Conservation (phyloP, 108 stramenopile genomes). For the Mediolabrus comicus region DNA sequence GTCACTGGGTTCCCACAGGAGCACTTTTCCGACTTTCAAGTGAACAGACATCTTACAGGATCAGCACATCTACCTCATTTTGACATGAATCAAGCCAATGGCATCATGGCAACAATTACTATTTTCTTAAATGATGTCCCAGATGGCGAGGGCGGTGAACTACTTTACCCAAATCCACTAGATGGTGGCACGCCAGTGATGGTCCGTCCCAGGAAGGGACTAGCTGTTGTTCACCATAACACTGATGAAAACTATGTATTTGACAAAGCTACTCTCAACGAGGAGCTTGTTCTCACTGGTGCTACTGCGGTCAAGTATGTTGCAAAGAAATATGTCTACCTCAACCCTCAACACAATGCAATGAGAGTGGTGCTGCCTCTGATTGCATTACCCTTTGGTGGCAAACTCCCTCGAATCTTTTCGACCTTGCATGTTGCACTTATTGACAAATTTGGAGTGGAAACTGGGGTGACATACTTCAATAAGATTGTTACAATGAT, state of each 20-base stretch:
- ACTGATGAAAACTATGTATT: conserved; percentile 67
- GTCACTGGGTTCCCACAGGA: conserved; percentile 83
- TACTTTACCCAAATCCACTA: conserved; percentile 58
- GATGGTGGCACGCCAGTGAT: conserved; percentile 60
- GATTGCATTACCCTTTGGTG: conserved; percentile 67
- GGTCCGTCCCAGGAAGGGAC: conserved; percentile 63
- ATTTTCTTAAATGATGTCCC: conserved; percentile 71
- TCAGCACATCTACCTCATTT: conserved; percentile 66
- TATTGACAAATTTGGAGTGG: conserved; percentile 73
- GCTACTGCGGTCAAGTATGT: conserved; percentile 55
- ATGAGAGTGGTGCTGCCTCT: conserved; percentile 72
- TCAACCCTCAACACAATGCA: conserved; percentile 53
- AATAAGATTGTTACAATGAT: conserved; percentile 70
- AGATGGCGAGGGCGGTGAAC: conserved; percentile 43
- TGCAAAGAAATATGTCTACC: conserved; percentile 82
- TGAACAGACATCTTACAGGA: conserved; percentile 64
- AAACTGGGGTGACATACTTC: conserved; percentile 66
- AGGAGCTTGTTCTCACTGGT: conserved; percentile 46
- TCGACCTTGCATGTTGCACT: conserved; percentile 49
- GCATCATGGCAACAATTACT: conserved; percentile 75
- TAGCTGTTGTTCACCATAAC: conserved; percentile 89
- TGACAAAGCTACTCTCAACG: conserved; percentile 67
- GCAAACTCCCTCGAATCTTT: conserved; percentile 58
- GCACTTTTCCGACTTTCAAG: conserved; percentile 77
- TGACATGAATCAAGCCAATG: conserved; percentile 51